Conservation (phyloP, 495 filamentous ascomycete genomes). For the Neurospora cerealis region DNA sequence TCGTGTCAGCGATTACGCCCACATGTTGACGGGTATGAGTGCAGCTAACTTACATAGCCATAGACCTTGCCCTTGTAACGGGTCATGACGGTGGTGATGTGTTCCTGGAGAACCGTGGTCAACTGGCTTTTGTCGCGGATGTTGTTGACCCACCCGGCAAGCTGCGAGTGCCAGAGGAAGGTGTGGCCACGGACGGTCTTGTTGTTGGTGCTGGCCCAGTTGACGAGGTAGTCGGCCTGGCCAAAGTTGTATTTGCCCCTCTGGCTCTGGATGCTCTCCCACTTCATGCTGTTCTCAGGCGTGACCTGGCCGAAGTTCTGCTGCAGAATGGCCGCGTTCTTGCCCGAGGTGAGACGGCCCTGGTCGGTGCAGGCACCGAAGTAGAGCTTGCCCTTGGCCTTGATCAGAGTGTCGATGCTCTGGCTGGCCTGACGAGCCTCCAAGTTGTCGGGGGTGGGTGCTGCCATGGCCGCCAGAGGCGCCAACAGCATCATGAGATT, state of each 20-base stretch:
- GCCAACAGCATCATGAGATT: constrained; percentile 26
- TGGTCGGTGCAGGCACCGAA: constrained; percentile 48
- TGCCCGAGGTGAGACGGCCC: constrained; percentile 37
- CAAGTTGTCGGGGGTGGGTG: constrained; percentile 22
- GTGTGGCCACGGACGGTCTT: constrained; percentile 55
- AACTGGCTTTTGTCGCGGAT: constrained; percentile 42
- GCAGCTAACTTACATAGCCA: constrained; percentile 36
- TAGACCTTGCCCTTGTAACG: constrained; percentile 55
- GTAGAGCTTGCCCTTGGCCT: constrained; percentile 52
- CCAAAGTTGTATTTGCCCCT: constrained; percentile 42
- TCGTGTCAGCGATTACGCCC: not conserved
- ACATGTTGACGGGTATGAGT: not conserved
- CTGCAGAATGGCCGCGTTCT: constrained; percentile 45
- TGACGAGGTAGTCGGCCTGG: constrained; percentile 45
- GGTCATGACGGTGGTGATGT: constrained; percentile 45
- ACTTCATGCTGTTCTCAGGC: constrained; percentile 62
- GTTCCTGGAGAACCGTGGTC: constrained; percentile 47
- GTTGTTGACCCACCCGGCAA: constrained; percentile 48
- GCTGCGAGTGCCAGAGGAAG: constrained; percentile 54
- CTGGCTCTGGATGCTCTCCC: constrained; percentile 40
- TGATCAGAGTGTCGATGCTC: constrained; percentile 45
- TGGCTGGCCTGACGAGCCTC: constrained; percentile 28
- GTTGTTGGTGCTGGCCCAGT: constrained; percentile 47
- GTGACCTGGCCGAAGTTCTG: constrained; percentile 54
- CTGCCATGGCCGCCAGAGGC: constrained; percentile 24